Base-by-base conservation (phyloP, 176 grass and related monocot genomes). In the Carex parvula region DNA sequence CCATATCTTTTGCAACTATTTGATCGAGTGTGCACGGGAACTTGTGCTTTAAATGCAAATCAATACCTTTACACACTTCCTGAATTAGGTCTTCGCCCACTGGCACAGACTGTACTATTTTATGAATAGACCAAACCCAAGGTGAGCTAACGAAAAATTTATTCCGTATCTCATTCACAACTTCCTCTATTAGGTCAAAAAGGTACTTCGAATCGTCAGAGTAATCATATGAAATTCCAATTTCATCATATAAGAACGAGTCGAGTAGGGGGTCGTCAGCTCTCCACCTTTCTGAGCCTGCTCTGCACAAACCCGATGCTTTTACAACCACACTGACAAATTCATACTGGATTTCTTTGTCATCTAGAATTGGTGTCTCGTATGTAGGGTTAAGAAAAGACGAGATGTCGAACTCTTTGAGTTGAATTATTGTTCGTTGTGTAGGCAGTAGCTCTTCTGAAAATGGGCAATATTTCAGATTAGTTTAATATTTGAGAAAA, bases 221-320 rank as follows among this genome's bases (percentile, higher is more conserved):
- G 64, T 89, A 89, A 91, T 75, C 75, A 59, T 93, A 95, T 13
- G 74, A 88, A 50, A 63, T 83, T 83, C 87, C 93, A 81, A 95
- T 64, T 90, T 99, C 90, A 87, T 94, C 89, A 85, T 95, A 85
- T 37, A 95, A 91, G 78, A 86, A 95, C 52, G 82, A 86, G n/a
- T 95, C 87, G 39, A 99, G 83, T 62, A 88, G 80, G 41, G 80
- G 62, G 53, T 84, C 85, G 21, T 84, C 60, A 70, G 84, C 82
- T 76, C 86, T 87, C 93, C 91, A 95, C 60, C 79, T 88, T 70
- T 90, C 86, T 62, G 70, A 91, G 76, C 65, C 72, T 53, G 13
- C 81, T 5, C 53, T 78, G 83, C 82, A 60, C 48, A 92, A 74
- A 69, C 88, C 83, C 24, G 96, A 99, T 21, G 85, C 85, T 83